phyloP scores from a whole-genome alignment of 352 stramenopile genomes.

The Phytophthora sp. region DNA sequence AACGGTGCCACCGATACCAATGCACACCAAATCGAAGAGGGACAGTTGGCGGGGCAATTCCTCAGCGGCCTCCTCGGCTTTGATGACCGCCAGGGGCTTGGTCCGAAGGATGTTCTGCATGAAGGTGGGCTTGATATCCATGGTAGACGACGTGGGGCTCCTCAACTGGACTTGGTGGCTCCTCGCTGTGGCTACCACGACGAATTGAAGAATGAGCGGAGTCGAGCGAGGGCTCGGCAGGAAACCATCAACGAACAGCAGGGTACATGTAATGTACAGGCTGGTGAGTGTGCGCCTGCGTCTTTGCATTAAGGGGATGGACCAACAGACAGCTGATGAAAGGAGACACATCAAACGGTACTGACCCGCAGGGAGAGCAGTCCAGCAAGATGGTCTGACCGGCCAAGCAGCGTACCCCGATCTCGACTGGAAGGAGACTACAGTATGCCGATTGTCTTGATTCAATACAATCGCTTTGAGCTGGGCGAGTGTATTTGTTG shows the following conservation, averaged over 20 bases:
- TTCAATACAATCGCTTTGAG: not conserved
- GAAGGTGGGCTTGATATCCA: constrained; percentile 48
- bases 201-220: constrained; percentile 30
- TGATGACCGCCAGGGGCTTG: constrained; percentile 80
- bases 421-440: too few species aligned
- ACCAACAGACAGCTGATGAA: constrained; percentile 27
- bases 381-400: too few species aligned
- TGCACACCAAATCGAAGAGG: constrained; percentile 90
- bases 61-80: constrained; percentile 72
- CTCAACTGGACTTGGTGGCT: constrained; percentile 8
- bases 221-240: not conserved
- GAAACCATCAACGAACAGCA: constrained; percentile 4
- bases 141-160: constrained; percentile 9
- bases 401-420: too few species aligned
- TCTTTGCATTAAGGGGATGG: constrained; percentile 29
- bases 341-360: constrained; percentile 8
- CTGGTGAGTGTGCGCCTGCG: constrained; percentile 5
- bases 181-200: constrained; percentile 22
- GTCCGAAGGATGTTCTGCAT: constrained; percentile 64
- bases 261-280: too few species aligned
- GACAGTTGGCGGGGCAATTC: constrained; percentile 73
- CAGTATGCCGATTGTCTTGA: too few species aligned
- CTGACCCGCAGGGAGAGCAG: too few species aligned
- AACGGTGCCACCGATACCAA: constrained; percentile 93
- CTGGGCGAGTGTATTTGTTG: not conserved